Evolutionary conservation across 1,284 basidiomycete species (phyloP).

Genomic region (Calocybe gambosa): DNA sequence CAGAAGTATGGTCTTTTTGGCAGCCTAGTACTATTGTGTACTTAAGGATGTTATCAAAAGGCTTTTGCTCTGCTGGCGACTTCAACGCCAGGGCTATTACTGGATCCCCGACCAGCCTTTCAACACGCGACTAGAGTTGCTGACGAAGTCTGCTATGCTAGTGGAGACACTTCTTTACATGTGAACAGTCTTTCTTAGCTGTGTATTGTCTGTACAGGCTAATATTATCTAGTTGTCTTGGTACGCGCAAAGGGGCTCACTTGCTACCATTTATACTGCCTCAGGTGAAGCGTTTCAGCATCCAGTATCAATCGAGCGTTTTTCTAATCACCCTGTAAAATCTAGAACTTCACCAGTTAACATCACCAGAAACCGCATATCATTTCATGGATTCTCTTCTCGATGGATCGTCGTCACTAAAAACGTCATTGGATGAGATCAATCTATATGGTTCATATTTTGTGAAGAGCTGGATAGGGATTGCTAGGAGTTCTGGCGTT

Average conservation of each 20-base stretch:
- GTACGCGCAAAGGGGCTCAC: constrained; percentile 57
- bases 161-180: constrained; percentile 45
- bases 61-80: constrained; percentile 60
- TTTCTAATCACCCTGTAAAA: not conserved
- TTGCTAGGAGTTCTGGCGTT: constrained; percentile 57
- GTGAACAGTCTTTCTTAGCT: constrained; percentile 29
- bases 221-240: constrained; percentile 45
- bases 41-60: constrained; percentile 24
- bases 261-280: constrained; percentile 60
- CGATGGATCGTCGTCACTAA: constrained; percentile 35
- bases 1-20: constrained; percentile 43
- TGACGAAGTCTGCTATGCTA: constrained; percentile 58
- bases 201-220: not conserved
- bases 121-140: constrained; percentile 55
- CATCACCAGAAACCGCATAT: constrained; percentile 58
- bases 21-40: not conserved
- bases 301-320: too few relatives aligned
- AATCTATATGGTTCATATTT: constrained; percentile 52
- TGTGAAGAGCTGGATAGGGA: constrained; percentile 61
- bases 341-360: constrained; percentile 67
- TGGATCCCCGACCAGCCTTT: constrained; percentile 56
- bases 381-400: constrained; percentile 62
- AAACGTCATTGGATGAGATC: constrained; percentile 42
- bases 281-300: constrained; percentile 38
- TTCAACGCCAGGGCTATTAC: constrained; percentile 36